Conservation (phyloP, 805 yeast genomes). For the Lachancea cidri region DNA sequence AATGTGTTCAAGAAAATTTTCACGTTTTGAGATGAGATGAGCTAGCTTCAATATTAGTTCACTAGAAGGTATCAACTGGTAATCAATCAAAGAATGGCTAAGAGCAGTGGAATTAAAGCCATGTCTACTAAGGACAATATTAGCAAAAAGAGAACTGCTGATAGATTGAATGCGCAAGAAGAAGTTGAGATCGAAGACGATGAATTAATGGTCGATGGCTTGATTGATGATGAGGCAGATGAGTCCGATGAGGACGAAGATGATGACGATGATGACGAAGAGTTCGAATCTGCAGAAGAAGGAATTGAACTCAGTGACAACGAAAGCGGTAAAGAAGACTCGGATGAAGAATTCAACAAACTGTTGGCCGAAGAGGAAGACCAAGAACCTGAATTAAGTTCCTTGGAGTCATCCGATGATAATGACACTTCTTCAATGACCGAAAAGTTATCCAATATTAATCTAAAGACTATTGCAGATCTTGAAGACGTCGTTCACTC, state of each 20-base stretch:
- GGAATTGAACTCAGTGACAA: conserved; percentile 39
- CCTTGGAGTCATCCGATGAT: conserved; percentile 30
- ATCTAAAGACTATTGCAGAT: conserved; percentile 46
- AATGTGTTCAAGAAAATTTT: not conserved
- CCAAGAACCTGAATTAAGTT: conserved; percentile 24
- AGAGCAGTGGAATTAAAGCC: not conserved
- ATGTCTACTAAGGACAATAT: not conserved
- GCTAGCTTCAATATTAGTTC: not conserved
- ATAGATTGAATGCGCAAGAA: conserved; percentile 16
- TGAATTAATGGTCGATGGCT: conserved; percentile 17
- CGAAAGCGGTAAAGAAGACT: conserved; percentile 40
- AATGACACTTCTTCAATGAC: conserved; percentile 46
- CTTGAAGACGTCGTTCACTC: conserved; percentile 39
- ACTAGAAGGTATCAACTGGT: not conserved
- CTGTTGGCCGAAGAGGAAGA: conserved; percentile 51
- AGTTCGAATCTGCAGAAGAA: conserved; percentile 43
- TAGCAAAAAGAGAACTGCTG: conserved; percentile 20
- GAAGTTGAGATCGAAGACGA: conserved; percentile 20
- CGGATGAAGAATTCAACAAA: conserved; percentile 33
- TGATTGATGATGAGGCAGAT: conserved; percentile 23
- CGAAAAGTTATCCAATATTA: conserved; percentile 50
- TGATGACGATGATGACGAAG: conserved; percentile 33
- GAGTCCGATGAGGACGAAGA: conserved; percentile 15
- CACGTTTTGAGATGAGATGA: conserved; percentile 13
- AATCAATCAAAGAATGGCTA: conserved; percentile 1